phyloP scores from a whole-genome alignment of 148 eudicot genomes.

The Dianthus caryophyllus region DNA sequence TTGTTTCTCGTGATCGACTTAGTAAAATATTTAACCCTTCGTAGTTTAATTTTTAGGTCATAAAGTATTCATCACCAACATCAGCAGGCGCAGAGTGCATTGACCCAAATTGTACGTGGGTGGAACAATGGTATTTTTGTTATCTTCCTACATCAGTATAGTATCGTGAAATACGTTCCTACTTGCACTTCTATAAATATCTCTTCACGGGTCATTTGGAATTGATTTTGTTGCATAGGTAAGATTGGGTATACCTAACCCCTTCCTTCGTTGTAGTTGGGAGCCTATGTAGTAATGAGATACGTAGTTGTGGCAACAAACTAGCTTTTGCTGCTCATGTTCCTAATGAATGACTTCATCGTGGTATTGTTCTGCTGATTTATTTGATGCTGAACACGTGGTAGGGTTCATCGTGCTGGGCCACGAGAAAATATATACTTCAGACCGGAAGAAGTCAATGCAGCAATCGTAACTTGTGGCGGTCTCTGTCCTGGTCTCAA shows the following conservation, averaged over 20 bases:
- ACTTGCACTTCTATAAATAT: not conserved
- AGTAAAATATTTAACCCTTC: not conserved
- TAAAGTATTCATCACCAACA: conserved; percentile 70
- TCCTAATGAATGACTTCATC: not conserved
- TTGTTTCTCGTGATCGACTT: not conserved
- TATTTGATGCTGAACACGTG: not conserved
- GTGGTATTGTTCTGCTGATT: too few relatives aligned
- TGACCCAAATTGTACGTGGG: conserved; percentile 88
- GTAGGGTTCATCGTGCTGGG: conserved; percentile 99
- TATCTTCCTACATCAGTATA: not conserved
- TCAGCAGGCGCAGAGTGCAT: conserved; percentile 99
- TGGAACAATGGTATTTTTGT: conserved; percentile 80
- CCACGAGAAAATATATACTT: conserved; percentile 92
- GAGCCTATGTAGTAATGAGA: not conserved
- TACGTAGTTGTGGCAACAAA: not conserved
- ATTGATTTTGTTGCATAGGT: not conserved
- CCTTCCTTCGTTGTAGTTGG: not conserved
- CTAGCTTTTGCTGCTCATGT: not conserved
- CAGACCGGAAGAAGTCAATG: conserved; percentile 94
- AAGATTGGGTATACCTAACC: not conserved
- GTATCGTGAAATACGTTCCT: not conserved
- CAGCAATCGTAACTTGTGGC: conserved; percentile 96
- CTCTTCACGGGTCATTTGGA: not conserved
- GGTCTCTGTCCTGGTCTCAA: conserved; percentile 98
- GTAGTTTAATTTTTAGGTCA: conserved; percentile 48